These are phyloP conservation scores for Dalechampia spathulata DNA, from an alignment of 441 rosid genomes.

Conservation along the genomic window DNA sequence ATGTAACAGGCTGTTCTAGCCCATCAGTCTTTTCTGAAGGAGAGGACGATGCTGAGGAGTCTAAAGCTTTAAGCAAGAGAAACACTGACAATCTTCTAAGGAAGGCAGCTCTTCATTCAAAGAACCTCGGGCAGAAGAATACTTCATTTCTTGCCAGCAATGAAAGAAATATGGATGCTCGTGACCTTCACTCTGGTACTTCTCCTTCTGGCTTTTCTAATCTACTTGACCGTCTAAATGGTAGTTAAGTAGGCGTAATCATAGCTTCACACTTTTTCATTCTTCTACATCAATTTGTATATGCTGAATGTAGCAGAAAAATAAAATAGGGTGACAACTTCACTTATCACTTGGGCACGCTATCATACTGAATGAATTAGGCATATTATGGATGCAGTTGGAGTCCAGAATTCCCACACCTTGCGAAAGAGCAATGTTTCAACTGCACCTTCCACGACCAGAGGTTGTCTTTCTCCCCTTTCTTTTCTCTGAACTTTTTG, in stretches of 20 bases:
- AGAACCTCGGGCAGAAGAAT: slow-evolving; percentile 32
- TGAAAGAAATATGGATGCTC: slow-evolving; percentile 26
- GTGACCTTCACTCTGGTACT: slow-evolving; percentile 34
- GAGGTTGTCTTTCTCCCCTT: slow-evolving; percentile 28
- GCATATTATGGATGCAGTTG: no score
- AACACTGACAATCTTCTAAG: slow-evolving; percentile 38
- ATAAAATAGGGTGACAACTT: background rate
- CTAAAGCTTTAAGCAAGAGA: slow-evolving; percentile 40
- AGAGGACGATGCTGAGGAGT: slow-evolving; percentile 54
- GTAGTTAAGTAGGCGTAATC: background rate
- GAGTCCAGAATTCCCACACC: slow-evolving; percentile 21
- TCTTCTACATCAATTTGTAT: background rate
- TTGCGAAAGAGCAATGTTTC: slow-evolving; percentile 25
- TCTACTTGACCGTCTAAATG: background rate
- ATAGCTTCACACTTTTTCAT: background rate
- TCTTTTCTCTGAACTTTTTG: background rate
- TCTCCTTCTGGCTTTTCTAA: slow-evolving; percentile 1
- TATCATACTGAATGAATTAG: no score
- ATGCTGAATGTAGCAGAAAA: no score
- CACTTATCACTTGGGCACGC: slow-evolving; percentile 2
- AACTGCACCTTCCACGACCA: slow-evolving; percentile 32
- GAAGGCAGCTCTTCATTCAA: slow-evolving; percentile 44
- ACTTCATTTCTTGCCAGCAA: slow-evolving; percentile 20
- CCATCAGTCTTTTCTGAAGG: slow-evolving; percentile 64
- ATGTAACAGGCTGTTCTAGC: slow-evolving; percentile 50